Evolutionary conservation across 1,139 yeast genomes (phyloP), one percentile per base, ranked within the genome.

Genomic region (Yamadazyma sp.): DNA sequence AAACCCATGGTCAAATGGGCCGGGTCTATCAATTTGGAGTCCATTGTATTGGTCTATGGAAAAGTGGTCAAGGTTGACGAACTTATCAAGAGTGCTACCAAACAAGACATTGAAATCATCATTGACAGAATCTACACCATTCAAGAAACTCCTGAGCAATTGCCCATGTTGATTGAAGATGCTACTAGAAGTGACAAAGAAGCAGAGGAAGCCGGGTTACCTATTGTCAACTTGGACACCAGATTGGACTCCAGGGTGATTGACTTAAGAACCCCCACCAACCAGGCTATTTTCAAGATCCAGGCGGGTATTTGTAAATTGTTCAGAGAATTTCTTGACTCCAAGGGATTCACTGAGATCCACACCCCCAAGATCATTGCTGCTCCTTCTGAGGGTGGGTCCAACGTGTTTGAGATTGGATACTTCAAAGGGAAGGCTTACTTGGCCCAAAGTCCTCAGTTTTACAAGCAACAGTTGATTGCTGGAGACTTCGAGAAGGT

Each of bases 1-100:
- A 92, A 92, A 69, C 96, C 86, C 64, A 86, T 94, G 94, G 95
- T 90, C 50, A 92, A 92, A 67, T 92, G 97, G 96, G 84, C 90
- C 31, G 88, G 94, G 20, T 71, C 86, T 32, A 76, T 92, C 59
- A 85, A 80, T 61, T 74, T 87, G 55, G 99, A 92, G 67, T 80
- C 95, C 32, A 90, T 92, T 64, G 97, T 92, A 15, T 69, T 92
- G 42, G 96, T 92, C 23, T 82, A 84, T 54, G 99, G 98, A 64
- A 62, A 67, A 29, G 92, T 92, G 36, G 79, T 69, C 53, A 88
- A 88, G 56, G 89, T 94, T 37, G 90, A 84, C 17, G 97, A 88
- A 59, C 80, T 81, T 45, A 82, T 92, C 61, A 88, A 86, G 61
- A 83, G 95, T 37, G 94, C 97, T 40, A 86, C 97, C 37, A 82